phyloP scores from a whole-genome alignment of 2,329 filamentous ascomycete species.

The Sporothrix luriei region DNA sequence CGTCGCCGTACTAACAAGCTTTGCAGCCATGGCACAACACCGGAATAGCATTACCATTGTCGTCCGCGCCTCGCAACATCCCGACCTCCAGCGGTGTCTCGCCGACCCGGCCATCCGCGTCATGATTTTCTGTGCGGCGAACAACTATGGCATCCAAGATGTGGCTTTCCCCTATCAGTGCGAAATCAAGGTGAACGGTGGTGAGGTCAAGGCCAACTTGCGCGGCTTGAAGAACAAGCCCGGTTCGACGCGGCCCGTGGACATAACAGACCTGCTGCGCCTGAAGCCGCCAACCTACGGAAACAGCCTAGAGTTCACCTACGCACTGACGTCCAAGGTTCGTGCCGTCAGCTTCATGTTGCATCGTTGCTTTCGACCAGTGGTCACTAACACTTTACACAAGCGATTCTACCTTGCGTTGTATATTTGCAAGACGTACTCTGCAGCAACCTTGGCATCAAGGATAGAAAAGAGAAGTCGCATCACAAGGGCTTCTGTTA shows the following conservation, averaged over 20 bases:
- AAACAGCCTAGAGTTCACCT: conserved; percentile 83
- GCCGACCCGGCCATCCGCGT: conserved; percentile 66
- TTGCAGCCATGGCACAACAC: conserved; percentile 58
- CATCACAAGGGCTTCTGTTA: conserved; percentile 78
- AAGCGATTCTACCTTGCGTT: conserved; percentile 71
- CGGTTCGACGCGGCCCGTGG: conserved; percentile 88
- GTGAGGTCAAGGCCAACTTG: conserved; percentile 88
- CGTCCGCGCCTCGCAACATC: conserved; percentile 55
- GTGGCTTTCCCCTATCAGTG: conserved; percentile 90
- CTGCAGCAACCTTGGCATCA: conserved; percentile 70
- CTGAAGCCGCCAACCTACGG: conserved; percentile 67
- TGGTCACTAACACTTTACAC: not conserved
- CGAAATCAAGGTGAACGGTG: conserved; percentile 85
- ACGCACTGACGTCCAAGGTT: conserved; percentile 87
- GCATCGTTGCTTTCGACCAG: no score
- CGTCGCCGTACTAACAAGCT: not conserved
- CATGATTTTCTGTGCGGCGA: conserved; percentile 80
- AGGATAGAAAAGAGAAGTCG: conserved; percentile 67
- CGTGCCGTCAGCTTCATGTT: conserved; percentile 14
- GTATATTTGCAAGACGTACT: conserved; percentile 73
- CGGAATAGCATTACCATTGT: conserved; percentile 52
- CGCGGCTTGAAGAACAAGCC: conserved; percentile 95
- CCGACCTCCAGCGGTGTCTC: conserved; percentile 58
- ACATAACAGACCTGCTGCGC: conserved; percentile 78
- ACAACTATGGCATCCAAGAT: conserved; percentile 67